phyloP scores from a whole-genome alignment of 2,329 filamentous ascomycete genomes.

The Coniochaeta sp. region DNA sequence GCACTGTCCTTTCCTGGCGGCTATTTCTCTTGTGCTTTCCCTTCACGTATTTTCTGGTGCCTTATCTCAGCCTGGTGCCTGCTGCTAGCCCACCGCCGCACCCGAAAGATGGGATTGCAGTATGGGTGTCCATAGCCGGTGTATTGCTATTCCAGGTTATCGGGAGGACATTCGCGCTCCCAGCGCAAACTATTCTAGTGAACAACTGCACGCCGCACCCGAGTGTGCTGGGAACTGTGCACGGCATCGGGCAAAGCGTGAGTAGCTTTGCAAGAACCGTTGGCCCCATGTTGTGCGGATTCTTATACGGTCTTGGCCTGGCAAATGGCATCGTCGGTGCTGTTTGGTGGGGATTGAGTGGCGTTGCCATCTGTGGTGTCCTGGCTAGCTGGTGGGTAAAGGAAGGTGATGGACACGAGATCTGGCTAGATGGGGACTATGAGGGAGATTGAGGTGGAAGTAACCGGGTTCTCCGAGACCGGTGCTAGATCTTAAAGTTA shows the following conservation, averaged over 20 bases:
- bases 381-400: conserved; percentile 46
- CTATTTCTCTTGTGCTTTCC: conserved; percentile 65
- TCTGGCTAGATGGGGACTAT: conserved; percentile 55
- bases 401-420: conserved; percentile 58
- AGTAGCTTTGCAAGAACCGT: conserved; percentile 51
- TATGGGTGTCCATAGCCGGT: conserved; percentile 58
- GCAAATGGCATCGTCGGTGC: conserved; percentile 48
- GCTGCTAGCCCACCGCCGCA: conserved; percentile 41
- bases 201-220: conserved; percentile 55
- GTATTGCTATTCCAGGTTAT: conserved; percentile 63
- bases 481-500: too few species aligned
- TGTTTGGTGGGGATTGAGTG: conserved; percentile 48
- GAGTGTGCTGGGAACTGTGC: conserved; percentile 49
- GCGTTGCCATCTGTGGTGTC: conserved; percentile 39
- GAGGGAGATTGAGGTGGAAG: conserved; percentile 17
- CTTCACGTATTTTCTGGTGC: conserved; percentile 59
- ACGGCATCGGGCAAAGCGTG: conserved; percentile 49
- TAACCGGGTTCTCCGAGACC: not conserved
- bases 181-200: conserved; percentile 50
- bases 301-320: conserved; percentile 52
- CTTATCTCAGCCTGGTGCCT: conserved; percentile 64
- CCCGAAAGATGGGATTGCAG: conserved; percentile 41
- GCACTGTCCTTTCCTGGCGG: conserved; percentile 61
- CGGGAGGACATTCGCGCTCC: conserved; percentile 61
- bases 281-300: conserved; percentile 53